Evolutionary conservation across 495 filamentous ascomycete genomes (phyloP).

Genomic region (Sordaria brevicollis): DNA sequence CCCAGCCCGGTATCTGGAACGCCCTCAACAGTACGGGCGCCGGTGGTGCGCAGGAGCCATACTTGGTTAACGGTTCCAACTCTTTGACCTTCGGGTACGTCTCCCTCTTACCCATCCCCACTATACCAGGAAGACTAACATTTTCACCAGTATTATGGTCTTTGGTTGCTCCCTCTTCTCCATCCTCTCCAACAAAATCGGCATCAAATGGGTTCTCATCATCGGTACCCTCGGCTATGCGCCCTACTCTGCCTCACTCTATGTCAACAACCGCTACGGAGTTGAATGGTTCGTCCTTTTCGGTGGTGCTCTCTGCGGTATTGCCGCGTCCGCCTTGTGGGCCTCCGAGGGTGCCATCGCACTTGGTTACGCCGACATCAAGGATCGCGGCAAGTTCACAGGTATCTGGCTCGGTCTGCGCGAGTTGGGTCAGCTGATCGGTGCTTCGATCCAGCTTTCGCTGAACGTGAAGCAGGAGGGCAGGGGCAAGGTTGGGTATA

Average conservation of each 20-base stretch:
- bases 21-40: constrained; percentile 48
- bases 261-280: constrained; percentile 49
- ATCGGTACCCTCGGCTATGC: constrained; percentile 47
- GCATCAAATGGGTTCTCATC: constrained; percentile 42
- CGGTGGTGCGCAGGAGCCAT: constrained; percentile 45
- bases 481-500: constrained; percentile 44
- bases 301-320: constrained; percentile 45
- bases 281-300: constrained; percentile 47
- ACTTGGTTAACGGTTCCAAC: constrained; percentile 48
- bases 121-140: neutral
- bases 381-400: constrained; percentile 44
- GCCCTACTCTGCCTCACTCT: constrained; percentile 45
- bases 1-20: constrained; percentile 51
- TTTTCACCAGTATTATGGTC: constrained; percentile 37
- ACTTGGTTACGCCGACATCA: constrained; percentile 44
- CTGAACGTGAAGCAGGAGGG: constrained; percentile 37
- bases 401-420: constrained; percentile 50
- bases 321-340: constrained; percentile 47
- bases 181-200: constrained; percentile 43
- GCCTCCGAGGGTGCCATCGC: constrained; percentile 48
- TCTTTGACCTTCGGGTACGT: constrained; percentile 39
- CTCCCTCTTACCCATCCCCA: no score
- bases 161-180: constrained; percentile 44
- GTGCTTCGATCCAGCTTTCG: constrained; percentile 44
- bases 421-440: constrained; percentile 46